Percentiles rank a stretch among this genome's conserved stretches.
Conservation (phyloP, 164 flowering plant genomes). For the Protea cynaroides region DNA sequence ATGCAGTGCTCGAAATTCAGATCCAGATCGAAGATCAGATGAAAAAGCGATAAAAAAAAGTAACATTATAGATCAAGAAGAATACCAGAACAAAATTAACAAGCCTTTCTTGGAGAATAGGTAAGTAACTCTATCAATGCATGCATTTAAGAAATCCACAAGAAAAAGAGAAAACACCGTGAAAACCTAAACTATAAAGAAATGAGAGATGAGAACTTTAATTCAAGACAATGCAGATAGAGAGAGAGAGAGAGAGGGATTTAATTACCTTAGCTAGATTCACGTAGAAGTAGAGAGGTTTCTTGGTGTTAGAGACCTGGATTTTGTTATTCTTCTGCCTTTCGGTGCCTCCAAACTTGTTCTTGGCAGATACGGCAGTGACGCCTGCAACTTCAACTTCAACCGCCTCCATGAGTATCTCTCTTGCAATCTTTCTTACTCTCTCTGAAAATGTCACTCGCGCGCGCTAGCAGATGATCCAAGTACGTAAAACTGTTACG, state of each 20-base stretch:
- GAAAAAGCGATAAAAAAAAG: no score
- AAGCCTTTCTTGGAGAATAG: no score
- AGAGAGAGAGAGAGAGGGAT: background rate
- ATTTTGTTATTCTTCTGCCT: slow-evolving; percentile 48
- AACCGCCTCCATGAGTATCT: slow-evolving; percentile 18
- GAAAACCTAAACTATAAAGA: no score
- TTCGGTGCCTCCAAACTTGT: background rate
- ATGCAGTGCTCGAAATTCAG: no score
- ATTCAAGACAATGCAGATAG: background rate
- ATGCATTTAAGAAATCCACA: no score
- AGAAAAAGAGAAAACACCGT: no score
- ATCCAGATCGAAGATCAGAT: no score
- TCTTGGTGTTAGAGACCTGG: slow-evolving; percentile 62
- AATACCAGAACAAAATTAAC: no score
- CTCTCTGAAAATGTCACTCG: background rate
- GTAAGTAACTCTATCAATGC: no score
- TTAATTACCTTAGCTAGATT: slow-evolving; percentile 57
- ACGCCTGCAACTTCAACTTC: slow-evolving; percentile 11
- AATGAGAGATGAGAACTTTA: background rate
- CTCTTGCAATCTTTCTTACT: slow-evolving; percentile 9
- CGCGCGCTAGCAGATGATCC: no score
- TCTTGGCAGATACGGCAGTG: background rate
- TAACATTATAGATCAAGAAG: background rate
- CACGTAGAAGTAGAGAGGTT: slow-evolving; percentile 60
- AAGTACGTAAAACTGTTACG: background rate